Base-by-base conservation (phyloP, 371 early-diverging fungal genomes). In the Quaeritorhiza haematococci region DNA sequence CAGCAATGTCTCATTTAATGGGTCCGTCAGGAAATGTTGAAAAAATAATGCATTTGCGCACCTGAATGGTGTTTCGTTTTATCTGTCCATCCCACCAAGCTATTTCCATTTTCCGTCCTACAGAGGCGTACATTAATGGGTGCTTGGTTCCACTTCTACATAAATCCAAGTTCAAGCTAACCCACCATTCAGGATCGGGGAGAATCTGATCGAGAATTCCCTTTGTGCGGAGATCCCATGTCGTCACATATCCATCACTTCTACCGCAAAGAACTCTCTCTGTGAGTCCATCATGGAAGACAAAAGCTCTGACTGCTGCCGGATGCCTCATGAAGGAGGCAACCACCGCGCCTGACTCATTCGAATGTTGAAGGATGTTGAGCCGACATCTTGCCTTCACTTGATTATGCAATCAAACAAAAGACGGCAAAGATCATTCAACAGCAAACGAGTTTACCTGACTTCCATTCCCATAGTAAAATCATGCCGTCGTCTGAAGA, bases 171-270 rank as follows among this genome's bases (percentile, higher is more conserved):
- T 7, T 1, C 2, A 8, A 19, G 7, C 7, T 0, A 15, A 33
- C 57, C 13, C 28, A 61, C 79, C 78, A 77, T 2, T 69, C 67
- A 3, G 76, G 72, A 42, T 80, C 80, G 0, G 80, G 76, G 8
- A 58, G 10, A 34, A 80, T 73, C 26, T 61, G 58, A 51, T 80
- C 80, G 3, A 80, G 63, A 17, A 61, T 53, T 29, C 55, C 38
- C 29, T 51, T 47, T 3, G 47, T 52, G 0, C 44, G 21, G 19
- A 65, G 49, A 49, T 78, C 71, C 80, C 80, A 80, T n/a, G 62
- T 51, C 0, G 66, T 62, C 19, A 72, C 55, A 26, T 61, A 32
- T 5, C 80, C 80, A 49, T 80, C 80, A 32, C 49, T 66, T 23
- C 72, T 48, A 3, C 78, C 80, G 33, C 64, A 62, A 1, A 74